Evolutionary conservation across 805 yeast species (phyloP).

Genomic region (Ogataea minuta): DNA sequence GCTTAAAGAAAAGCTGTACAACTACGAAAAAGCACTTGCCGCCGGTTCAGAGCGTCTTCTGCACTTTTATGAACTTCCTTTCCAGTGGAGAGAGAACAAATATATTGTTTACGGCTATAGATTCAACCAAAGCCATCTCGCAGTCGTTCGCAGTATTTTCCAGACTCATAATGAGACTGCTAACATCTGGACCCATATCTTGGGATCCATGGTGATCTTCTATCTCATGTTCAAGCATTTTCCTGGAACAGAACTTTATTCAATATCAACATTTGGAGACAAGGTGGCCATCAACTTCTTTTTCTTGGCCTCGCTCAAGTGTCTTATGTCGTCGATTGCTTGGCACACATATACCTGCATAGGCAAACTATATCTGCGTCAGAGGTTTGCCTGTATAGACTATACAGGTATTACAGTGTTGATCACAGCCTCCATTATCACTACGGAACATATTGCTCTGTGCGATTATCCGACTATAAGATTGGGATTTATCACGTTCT

Average conservation of each 20-base stretch:
- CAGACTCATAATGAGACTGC: conserved; percentile 80
- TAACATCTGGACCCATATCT: conserved; percentile 90
- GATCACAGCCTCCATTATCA: conserved; percentile 83
- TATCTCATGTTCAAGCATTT: conserved; percentile 59
- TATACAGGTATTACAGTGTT: conserved; percentile 91
- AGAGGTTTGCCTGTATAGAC: conserved; percentile 87
- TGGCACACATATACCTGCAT: conserved; percentile 94
- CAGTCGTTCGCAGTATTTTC: conserved; percentile 60
- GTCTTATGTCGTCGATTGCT: conserved; percentile 71
- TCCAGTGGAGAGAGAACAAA: conserved; percentile 91
- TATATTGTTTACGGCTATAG: conserved; percentile 83
- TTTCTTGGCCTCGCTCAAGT: conserved; percentile 68
- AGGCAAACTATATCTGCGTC: conserved; percentile 57
- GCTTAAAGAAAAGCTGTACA: conserved; percentile 39
- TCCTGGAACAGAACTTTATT: conserved; percentile 57
- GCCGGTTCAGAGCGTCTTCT: conserved; percentile 49
- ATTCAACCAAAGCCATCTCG: conserved; percentile 61
- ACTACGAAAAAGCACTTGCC: conserved; percentile 45
- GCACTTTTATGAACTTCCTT: conserved; percentile 84
- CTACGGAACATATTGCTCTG: conserved; percentile 80
- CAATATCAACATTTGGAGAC: conserved; percentile 38
- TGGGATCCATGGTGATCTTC: conserved; percentile 61
- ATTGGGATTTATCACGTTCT: conserved; percentile 52
- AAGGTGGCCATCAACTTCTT: conserved; percentile 60
- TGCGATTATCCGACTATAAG: conserved; percentile 54